phyloP scores from a whole-genome alignment of 1,139 yeast genomes.

The Suhomyces guaymorum region DNA sequence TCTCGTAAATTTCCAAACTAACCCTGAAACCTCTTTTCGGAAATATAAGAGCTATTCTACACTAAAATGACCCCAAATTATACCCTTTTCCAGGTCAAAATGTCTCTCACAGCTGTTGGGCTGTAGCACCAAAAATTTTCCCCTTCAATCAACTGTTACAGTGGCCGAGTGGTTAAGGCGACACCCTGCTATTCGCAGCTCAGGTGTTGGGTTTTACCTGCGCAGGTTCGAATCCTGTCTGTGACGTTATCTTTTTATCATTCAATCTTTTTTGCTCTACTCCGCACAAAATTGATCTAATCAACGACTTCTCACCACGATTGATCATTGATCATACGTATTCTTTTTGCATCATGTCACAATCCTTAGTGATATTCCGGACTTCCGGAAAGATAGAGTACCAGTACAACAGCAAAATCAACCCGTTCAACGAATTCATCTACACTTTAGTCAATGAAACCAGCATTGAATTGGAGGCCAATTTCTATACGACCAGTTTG shows the following conservation, averaged over 20 bases:
- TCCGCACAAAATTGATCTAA: constrained; percentile 1
- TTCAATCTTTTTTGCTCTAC: too few species aligned
- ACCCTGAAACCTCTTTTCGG: too few species aligned
- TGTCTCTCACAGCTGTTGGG: too few species aligned
- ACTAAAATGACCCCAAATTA: too few species aligned
- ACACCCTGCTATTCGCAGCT: constrained; percentile 41
- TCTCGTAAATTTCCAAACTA: too few species aligned
- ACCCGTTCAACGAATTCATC: constrained; percentile 46
- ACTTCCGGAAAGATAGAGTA: constrained; percentile 42
- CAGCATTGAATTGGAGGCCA: constrained; percentile 32
- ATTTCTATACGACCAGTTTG: constrained; percentile 36
- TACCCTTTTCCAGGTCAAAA: too few species aligned
- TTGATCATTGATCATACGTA: not conserved
- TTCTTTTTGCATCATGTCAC: constrained; percentile 27
- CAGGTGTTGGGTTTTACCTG: constrained; percentile 81
- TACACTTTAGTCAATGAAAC: constrained; percentile 42
- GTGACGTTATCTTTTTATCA: constrained; percentile 63
- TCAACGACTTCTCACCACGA: constrained; percentile 1
- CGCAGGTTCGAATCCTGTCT: constrained; percentile 92
- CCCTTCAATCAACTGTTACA: constrained; percentile 19
- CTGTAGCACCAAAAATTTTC: not conserved
- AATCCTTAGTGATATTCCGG: constrained; percentile 36
- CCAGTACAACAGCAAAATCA: constrained; percentile 38
- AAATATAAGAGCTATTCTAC: too few species aligned
- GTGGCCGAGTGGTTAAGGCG: constrained; percentile 41